Evolutionary conservation across 768 basidiomycete species (phyloP).

Genomic region (Cystobasidium tubakii): DNA sequence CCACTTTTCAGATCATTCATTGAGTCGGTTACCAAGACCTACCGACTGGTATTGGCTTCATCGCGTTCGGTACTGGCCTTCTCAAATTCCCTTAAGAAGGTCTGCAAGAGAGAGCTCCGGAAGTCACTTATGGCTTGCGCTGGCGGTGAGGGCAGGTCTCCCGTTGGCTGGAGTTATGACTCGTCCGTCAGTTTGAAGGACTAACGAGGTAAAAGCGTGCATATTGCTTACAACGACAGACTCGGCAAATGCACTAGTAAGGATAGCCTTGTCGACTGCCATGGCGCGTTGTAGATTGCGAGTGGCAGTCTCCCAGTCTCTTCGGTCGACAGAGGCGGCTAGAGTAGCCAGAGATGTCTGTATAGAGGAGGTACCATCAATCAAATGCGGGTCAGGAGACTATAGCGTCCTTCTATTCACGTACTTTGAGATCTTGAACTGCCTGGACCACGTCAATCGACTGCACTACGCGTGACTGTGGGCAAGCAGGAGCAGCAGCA

Average conservation of each 20-base stretch:
- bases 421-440: slow-evolving; percentile 90
- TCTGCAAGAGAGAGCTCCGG: slow-evolving; percentile 65
- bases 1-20: too few relatives aligned
- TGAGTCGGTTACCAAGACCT: background rate
- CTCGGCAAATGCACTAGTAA: slow-evolving; percentile 77
- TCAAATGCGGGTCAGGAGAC: background rate
- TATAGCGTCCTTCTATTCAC: slow-evolving; percentile 24
- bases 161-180: slow-evolving; percentile 64
- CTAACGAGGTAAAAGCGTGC: too few relatives aligned
- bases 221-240: slow-evolving; percentile 62
- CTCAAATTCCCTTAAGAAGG: slow-evolving; percentile 74
- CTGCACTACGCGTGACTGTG: slow-evolving; percentile 59
- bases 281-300: slow-evolving; percentile 86
- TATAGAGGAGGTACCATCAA: slow-evolving; percentile 47
- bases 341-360: slow-evolving; percentile 63
- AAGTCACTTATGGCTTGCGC: slow-evolving; percentile 70
- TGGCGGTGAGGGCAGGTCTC: slow-evolving; percentile 79
- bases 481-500: background rate
- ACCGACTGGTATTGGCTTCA: slow-evolving; percentile 39
- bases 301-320: slow-evolving; percentile 94
- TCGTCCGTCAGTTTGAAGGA: too few relatives aligned
- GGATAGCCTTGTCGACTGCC: slow-evolving; percentile 69
- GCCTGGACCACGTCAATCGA: slow-evolving; percentile 86
- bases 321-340: slow-evolving; percentile 61
- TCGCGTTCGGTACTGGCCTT: slow-evolving; percentile 74